phyloP scores from a whole-genome alignment of 2,329 filamentous ascomycete species.

The Fusarium sp. region DNA sequence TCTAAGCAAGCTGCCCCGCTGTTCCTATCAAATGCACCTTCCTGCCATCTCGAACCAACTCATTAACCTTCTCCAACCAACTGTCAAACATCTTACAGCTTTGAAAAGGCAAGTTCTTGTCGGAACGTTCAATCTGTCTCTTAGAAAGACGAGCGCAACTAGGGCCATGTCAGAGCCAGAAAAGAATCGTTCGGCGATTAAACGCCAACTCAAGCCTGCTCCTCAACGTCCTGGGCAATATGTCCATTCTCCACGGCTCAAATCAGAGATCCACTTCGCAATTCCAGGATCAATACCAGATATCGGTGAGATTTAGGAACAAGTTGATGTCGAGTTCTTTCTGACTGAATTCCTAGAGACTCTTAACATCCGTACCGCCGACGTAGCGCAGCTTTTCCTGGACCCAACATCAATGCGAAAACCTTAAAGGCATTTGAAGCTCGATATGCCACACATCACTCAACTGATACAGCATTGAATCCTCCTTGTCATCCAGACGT shows the following conservation, averaged over 20 bases:
- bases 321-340: not conserved
- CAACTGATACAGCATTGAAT: constrained; percentile 1
- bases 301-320: constrained; percentile 37
- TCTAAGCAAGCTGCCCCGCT: not conserved
- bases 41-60: not conserved
- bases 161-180: constrained; percentile 34
- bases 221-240: constrained; percentile 33
- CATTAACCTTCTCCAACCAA: not conserved
- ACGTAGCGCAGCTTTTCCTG: constrained; percentile 51
- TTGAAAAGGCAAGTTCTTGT: not conserved
- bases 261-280: constrained; percentile 47
- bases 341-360: constrained; percentile 35
- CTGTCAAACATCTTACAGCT: not conserved
- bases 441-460: not conserved
- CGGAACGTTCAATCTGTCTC: not conserved
- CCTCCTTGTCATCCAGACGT: not conserved
- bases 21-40: constrained; percentile 5
- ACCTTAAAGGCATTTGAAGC: constrained; percentile 13
- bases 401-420: constrained; percentile 45
- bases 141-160: not conserved
- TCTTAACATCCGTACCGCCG: constrained; percentile 45
- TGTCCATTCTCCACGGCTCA: constrained; percentile 41
- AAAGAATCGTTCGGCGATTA: constrained; percentile 29
- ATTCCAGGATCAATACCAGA: constrained; percentile 45
- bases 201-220: constrained; percentile 44